Base-by-base conservation (phyloP, 208 protist genomes). In the Crithidia fasciculata region DNA sequence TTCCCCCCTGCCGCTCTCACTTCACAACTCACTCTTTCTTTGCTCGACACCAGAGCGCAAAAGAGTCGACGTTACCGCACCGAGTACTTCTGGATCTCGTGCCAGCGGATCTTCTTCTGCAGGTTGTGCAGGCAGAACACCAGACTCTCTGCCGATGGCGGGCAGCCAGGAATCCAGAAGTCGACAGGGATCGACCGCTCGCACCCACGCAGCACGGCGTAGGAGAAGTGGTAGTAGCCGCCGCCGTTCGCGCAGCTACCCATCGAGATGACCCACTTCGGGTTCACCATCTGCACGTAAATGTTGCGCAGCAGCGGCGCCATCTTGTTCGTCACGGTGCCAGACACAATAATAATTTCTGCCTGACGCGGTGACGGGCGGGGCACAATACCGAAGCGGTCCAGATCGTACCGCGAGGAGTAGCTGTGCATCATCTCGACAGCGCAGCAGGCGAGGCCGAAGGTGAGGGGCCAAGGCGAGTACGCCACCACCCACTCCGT, bases 321-420 rank as follows among this genome's bases (percentile, higher is more conserved):
- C 98, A 99, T 99, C 80, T 99, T 99, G 85, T 99, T 99, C 41
- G 98, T 99, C 16, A 99, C 95, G 16, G 98, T 99, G 60, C 98
- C 98, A 0, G 98, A 98, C n/a, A 99, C 98, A 78, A 99, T 99
- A 81, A 99, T 99, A 62, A 98, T 95, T 80, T 99, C 98, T 4
- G 98, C 97, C 86, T 99, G 98, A 57, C 98, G 95, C 16, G 94
- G 94, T 16, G 90, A 95, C 2, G 97, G 90, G 56, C 97, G 95
- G 75, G 98, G 98, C 65, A 99, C 94, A 71, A 99, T 98, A 80
- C 98, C 98, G 73, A 99, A 98, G 49, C 98, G 92, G 90, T 99
- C 98, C 77, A 99, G 86, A 81, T 99, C 98, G 80, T 99, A 99
- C 8, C 98, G 92, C 8, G 96, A 81, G 40, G 93, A 92, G 80